Evolutionary conservation across 495 filamentous ascomycete genomes (phyloP).

Genomic region (Aspergillus conjunctus): DNA sequence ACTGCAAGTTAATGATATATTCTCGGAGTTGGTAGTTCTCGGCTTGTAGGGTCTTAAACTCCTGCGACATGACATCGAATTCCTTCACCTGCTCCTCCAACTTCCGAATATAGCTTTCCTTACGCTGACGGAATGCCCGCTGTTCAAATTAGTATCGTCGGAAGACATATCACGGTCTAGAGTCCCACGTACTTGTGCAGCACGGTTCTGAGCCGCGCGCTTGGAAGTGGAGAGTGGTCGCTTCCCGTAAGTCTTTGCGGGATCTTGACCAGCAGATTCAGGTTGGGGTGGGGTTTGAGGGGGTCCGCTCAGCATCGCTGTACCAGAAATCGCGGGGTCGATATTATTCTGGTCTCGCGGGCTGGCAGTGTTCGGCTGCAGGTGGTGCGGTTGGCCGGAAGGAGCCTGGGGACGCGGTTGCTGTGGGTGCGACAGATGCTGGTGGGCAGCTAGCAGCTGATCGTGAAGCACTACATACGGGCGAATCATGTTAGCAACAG

Average conservation of each 20-base stretch:
- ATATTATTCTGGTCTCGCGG: constrained; percentile 55
- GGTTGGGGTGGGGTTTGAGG: constrained; percentile 43
- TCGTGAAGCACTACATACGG: constrained; percentile 53
- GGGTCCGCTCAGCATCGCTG: constrained; percentile 41
- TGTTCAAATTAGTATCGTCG: constrained; percentile 39
- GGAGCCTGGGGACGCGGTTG: constrained; percentile 40
- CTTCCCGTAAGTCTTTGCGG: constrained; percentile 64
- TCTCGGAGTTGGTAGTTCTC: constrained; percentile 91
- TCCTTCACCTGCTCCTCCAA: constrained; percentile 89
- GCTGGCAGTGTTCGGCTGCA: constrained; percentile 45
- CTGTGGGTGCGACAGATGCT: constrained; percentile 45
- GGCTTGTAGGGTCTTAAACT: constrained; percentile 70
- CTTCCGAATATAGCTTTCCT: constrained; percentile 97
- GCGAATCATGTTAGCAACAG: constrained; percentile 25
- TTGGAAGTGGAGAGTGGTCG: constrained; percentile 93
- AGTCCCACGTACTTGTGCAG: constrained; percentile 76
- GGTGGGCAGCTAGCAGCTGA: constrained; percentile 54
- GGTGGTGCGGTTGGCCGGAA: constrained; percentile 41
- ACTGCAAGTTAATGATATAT: constrained; percentile 88
- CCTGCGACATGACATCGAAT: constrained; percentile 66
- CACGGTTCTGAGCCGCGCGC: constrained; percentile 93
- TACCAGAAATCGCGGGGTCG: constrained; percentile 55
- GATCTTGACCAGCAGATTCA: constrained; percentile 40
- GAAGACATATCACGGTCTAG: neutral
- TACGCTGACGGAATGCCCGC: constrained; percentile 96